phyloP scores from a whole-genome alignment of 1,139 yeast species.

The Neolecta irregularis region DNA sequence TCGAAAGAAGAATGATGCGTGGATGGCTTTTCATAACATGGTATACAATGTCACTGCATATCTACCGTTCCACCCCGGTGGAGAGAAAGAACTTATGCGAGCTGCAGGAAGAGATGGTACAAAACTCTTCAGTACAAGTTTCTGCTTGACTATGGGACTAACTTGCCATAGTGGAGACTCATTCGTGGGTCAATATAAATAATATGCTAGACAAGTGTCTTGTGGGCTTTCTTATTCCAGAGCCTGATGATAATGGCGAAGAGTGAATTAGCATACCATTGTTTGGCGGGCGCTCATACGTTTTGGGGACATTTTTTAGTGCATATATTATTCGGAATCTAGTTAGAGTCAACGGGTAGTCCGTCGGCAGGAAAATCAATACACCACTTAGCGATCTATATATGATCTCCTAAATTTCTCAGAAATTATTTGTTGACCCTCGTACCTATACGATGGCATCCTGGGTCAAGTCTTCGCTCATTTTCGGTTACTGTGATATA shows the following conservation, averaged over 20 bases:
- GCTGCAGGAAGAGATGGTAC: slow-evolving; percentile 84
- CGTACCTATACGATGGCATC: no score
- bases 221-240: slow-evolving; percentile 35
- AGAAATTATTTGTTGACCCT: no score
- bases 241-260: no score
- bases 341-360: background rate
- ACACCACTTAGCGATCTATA: no score
- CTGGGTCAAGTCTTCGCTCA: no score
- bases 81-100: slow-evolving; percentile 57
- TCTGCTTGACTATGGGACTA: background rate
- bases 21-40: slow-evolving; percentile 71
- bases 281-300: no score
- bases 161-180: slow-evolving; percentile 14
- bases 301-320: no score
- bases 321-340: background rate
- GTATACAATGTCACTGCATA: slow-evolving; percentile 79
- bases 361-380: no score
- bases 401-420: no score
- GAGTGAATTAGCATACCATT: no score
- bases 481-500: no score
- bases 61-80: slow-evolving; percentile 84
- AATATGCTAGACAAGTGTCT: slow-evolving; percentile 63
- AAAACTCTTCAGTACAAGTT: slow-evolving; percentile 36
- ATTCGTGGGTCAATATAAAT: slow-evolving; percentile 42
- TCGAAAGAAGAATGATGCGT: slow-evolving; percentile 46